A percentile compares a stretch with the other conserved stretches of the same genome.
These are phyloP conservation scores for Geotrichum australiense DNA, from an alignment of 1,139 yeast genomes.

Conservation along the genomic window DNA sequence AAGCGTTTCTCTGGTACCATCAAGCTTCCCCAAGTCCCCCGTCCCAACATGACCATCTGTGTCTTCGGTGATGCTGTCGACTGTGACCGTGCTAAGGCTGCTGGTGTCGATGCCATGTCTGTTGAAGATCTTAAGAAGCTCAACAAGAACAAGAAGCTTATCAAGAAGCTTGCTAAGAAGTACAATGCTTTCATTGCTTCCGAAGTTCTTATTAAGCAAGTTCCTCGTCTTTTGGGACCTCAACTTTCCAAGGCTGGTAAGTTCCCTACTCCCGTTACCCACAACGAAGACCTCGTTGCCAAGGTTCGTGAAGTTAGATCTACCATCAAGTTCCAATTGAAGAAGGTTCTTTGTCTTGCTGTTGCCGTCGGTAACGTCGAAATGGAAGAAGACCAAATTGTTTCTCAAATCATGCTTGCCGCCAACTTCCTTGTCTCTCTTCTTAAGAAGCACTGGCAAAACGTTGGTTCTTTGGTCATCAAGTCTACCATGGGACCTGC, in stretches of 20 bases:
- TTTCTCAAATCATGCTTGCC: constrained; percentile 98
- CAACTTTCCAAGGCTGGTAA: constrained; percentile 99
- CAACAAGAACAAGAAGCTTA: constrained; percentile 99
- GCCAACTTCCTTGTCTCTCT: constrained; percentile 98
- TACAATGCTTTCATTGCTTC: constrained; percentile 99
- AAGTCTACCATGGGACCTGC: constrained; percentile 99
- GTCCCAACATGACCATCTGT: constrained; percentile 99
- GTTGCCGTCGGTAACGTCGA: constrained; percentile 97
- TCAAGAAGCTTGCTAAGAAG: constrained; percentile 99
- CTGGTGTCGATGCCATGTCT: constrained; percentile 99
- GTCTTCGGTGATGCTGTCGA: constrained; percentile 99
- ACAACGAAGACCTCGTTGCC: constrained; percentile 93
- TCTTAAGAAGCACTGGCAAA: constrained; percentile 99
- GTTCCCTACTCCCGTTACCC: constrained; percentile 99
- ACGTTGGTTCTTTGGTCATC: constrained; percentile 98
- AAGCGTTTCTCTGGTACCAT: constrained; percentile 99
- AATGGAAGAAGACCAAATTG: constrained; percentile 95
- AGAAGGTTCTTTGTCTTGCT: constrained; percentile 85
- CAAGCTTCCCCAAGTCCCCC: constrained; percentile 98
- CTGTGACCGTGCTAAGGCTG: constrained; percentile 99
- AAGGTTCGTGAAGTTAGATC: constrained; percentile 98
- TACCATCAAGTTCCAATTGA: constrained; percentile 99
- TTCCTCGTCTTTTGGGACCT: constrained; percentile 99
- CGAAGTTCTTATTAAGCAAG: constrained; percentile 98
- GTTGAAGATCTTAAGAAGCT: constrained; percentile 99